Conservation (phyloP, 2,329 filamentous ascomycete species). For the Emmonsia crescens region DNA sequence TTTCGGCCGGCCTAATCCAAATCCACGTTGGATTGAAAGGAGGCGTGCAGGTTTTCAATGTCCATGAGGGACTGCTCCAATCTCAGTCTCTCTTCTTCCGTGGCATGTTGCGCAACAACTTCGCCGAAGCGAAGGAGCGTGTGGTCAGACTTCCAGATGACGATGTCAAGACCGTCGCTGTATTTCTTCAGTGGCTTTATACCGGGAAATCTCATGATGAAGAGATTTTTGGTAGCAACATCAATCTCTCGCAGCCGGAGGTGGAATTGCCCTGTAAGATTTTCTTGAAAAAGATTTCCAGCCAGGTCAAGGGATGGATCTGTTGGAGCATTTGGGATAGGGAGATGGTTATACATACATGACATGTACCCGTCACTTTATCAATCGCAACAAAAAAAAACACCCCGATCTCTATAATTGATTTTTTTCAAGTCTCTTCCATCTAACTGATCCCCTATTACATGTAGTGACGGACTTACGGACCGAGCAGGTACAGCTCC, state of each 20-base stretch:
- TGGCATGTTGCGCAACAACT: slow-evolving; percentile 1
- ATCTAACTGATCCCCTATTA: not conserved
- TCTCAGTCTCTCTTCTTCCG: not conserved
- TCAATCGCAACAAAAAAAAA: not conserved
- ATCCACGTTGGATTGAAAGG: not conserved
- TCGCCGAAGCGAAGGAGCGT: not conserved
- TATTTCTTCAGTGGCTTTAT: slow-evolving; percentile 2
- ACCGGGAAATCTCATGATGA: not conserved
- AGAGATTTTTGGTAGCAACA: not conserved
- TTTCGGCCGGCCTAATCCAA: not conserved
- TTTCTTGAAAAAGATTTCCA: not conserved
- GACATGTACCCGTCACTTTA: too few species aligned
- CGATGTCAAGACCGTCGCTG: not conserved
- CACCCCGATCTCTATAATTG: not conserved
- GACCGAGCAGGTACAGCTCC: not conserved
- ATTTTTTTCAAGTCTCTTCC: not conserved
- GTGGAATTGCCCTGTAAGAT: not conserved
- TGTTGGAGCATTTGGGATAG: not conserved
- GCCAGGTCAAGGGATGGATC: not conserved
- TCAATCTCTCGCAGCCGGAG: not conserved
- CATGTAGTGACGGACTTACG: not conserved
- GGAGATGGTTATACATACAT: not conserved
- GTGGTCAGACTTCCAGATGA: not conserved
- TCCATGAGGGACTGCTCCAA: slow-evolving; percentile 1
- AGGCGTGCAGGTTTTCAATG: not conserved